phyloP scores from a whole-genome alignment of 306 rosid genomes.

The Psophocarpus tetragonolobus region DNA sequence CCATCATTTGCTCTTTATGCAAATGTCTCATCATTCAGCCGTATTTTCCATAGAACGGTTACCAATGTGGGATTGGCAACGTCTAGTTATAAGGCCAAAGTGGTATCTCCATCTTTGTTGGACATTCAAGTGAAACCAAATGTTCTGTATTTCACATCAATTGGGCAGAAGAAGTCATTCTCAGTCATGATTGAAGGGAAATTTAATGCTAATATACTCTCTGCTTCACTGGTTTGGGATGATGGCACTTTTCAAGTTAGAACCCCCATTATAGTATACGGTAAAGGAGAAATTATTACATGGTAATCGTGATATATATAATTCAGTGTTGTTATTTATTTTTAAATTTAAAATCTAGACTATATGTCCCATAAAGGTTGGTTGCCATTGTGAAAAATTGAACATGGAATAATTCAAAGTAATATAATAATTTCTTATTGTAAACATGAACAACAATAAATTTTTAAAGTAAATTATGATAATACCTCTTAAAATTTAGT shows the following conservation, averaged over 20 bases:
- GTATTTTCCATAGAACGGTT: constrained; percentile 22
- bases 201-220: neutral
- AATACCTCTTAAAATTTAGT: too few relatives aligned
- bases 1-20: constrained; percentile 48
- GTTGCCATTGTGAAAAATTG: too few relatives aligned
- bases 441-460: too few relatives aligned
- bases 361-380: too few relatives aligned
- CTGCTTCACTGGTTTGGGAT: constrained; percentile 46
- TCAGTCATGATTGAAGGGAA: constrained; percentile 27
- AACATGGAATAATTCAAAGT: too few relatives aligned
- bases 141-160: constrained; percentile 32
- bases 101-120: neutral
- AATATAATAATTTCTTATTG: too few relatives aligned
- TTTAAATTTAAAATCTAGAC: too few relatives aligned
- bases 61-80: constrained; percentile 26
- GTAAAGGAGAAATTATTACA: neutral
- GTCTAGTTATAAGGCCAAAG: constrained; percentile 20
- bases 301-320: neutral
- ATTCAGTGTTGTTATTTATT: too few relatives aligned
- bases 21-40: neutral
- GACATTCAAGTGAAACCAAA: constrained; percentile 39
- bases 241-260: constrained; percentile 42
- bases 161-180: constrained; percentile 37
- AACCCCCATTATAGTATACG: constrained; percentile 38
- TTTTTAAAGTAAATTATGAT: too few relatives aligned